Evolutionary conservation across 306 rosid genomes (phyloP), one percentile per base, ranked within the genome.

Genomic region (Astragalus glycyphyllos): DNA sequence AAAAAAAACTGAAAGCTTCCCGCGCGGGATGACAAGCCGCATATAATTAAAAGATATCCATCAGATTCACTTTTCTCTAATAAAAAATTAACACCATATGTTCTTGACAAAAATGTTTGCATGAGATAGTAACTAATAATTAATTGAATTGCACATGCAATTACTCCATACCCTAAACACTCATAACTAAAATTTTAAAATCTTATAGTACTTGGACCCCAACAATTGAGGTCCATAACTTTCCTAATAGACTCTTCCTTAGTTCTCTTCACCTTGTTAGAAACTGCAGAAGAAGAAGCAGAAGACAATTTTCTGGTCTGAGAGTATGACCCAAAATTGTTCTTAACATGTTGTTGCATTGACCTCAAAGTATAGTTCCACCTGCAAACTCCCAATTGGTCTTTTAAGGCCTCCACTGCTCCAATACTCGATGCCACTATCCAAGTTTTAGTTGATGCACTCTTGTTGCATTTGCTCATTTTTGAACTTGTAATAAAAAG

Each of bases 401-500:
- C 97, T 58, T 91, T 91, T 55, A 87, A 46, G 1, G 92, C 90
- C 66, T 88, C 97, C 11, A 91, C 97, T 1, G 87, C 86, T 31
- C 89, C 97, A 6, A 91, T 87, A 68, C 88, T 91, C 0, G 87
- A 77, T 45, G 91, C 96, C 76, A 85, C 96, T 6, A 85, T n/a
- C 97, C 92, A 88, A 4, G 75, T 84, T 65, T 76, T 82, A 13
- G 68, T 42, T 12, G 80, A 7, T 59, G 26, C 37, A 7, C 4
- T 2, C 1, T 74, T 54, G 11, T 5, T 71, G 7, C n/a, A 1
- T 1, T 0, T n/a, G n/a, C 1, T 49, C 16, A 66, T 20, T 20
- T 31, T 20, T 11, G 16, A 54, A 20, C 34, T 48, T 50, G 41
- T 32, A 11, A 16, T 35, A 29, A 8, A 11, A 41, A 61, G 12